Base-by-base conservation (phyloP, 129 eudicot species). In the sunflower (Helianthus annuus) region DNA sequence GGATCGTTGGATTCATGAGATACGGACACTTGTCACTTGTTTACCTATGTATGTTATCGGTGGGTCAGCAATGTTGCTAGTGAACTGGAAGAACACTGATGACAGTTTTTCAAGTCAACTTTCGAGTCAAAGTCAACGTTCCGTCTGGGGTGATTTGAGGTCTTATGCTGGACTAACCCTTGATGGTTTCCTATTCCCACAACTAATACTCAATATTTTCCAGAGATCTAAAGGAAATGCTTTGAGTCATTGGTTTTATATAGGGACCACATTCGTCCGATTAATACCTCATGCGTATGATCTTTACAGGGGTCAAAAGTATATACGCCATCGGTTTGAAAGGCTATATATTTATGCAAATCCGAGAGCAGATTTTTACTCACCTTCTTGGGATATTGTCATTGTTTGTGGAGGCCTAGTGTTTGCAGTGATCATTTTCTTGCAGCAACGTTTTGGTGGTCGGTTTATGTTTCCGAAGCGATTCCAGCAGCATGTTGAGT, bases 391-490 rank as follows among this genome's bases (percentile, higher is more conserved):
- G 90, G 91, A 92, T 75, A 54, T 83, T 14, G 48, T 74, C 13
- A 83, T 89, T 53, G 82, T 80, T 53, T 73, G 82, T 70, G 89
- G 75, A 32, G 82, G 88, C 44, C 1, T 92, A 6, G 46, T 70
- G 64, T 80, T 89, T 69, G 91, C 77, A 1, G 83, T 66, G 12
- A 53, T 85, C 54, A 48, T 87, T 22, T 80, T 54, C 80, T 39
- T 92, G 70, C 98, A 89, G 82, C 98, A 92, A 79, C 36, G 73
- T 12, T 77, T 76, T 79, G 96, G 96, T 9, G 96, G 94, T 14
- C 80, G 85, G 9, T 81, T 79, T 32, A 39, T 86, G 56, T 52
- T 84, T 62, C 92, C 88, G 2, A 61, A 55, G 59, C 79, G 78
- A 71, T 82, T 87, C 45, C 83, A 66, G 67, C 80, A 82, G 78